A percentile compares a stretch with the other conserved stretches of the same genome.
phyloP scores from a whole-genome alignment of 768 basidiomycete species.

The Rhodotorula graminis region DNA sequence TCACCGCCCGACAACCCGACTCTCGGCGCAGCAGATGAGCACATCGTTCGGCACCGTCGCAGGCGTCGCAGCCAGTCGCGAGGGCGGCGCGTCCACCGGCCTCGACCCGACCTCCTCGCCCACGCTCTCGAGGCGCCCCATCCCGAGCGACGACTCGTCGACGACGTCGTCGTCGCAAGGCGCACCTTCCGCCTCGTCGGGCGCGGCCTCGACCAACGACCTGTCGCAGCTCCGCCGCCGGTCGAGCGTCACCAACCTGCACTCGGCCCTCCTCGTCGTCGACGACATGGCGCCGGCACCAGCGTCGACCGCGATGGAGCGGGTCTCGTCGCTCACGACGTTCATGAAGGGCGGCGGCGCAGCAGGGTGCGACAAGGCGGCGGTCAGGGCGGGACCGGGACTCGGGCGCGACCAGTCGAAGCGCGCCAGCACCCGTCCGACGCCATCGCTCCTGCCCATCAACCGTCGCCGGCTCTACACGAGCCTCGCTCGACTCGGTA shows the following conservation, averaged over 20 bases:
- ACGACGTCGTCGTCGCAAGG: too few species aligned
- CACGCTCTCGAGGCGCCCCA: too few species aligned
- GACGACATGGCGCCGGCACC: not conserved
- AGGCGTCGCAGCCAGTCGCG: too few species aligned
- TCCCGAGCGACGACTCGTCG: too few species aligned
- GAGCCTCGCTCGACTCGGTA: not conserved
- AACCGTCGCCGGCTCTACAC: constrained; percentile 2
- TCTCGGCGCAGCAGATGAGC: too few species aligned
- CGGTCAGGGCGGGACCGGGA: not conserved
- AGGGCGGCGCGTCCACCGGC: too few species aligned
- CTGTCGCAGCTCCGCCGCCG: not conserved
- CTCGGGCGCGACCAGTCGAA: not conserved
- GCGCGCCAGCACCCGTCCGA: not conserved
- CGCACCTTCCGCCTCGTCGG: too few species aligned
- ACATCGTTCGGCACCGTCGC: too few species aligned
- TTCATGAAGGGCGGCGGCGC: constrained; percentile 7
- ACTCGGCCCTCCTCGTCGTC: not conserved
- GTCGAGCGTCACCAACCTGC: not conserved
- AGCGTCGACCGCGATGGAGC: constrained; percentile 2
- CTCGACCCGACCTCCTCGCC: too few species aligned
- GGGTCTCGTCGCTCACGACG: constrained; percentile 7
- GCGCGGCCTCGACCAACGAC: too few species aligned
- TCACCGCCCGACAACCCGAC: too few species aligned
- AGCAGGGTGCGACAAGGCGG: too few species aligned
- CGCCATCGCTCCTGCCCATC: not conserved